These are phyloP conservation scores for Ustilago vetiveriae DNA, from an alignment of 1,284 basidiomycete species.

Conservation along the genomic window DNA sequence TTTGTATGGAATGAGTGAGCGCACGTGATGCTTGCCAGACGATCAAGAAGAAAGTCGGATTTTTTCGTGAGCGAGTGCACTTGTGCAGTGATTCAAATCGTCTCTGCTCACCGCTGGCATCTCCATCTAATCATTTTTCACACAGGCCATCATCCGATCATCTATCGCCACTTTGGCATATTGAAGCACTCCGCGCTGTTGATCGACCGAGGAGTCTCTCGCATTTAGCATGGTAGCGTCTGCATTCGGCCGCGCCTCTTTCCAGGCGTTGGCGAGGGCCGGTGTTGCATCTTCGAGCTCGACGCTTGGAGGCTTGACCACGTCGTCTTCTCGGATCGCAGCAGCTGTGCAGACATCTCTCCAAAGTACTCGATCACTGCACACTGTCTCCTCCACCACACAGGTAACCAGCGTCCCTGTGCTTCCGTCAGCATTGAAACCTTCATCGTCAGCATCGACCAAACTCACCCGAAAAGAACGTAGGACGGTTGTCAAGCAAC, in stretches of 20 bases:
- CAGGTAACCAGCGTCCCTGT: conserved; percentile 10
- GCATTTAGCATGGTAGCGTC: conserved; percentile 29
- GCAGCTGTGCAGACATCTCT: conserved; percentile 18
- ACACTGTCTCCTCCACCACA: conserved; percentile 26
- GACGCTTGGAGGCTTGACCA: too few relatives aligned
- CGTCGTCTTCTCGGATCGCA: conserved; percentile 26
- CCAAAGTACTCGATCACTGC: conserved; percentile 12
- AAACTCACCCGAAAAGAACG: conserved; percentile 52
- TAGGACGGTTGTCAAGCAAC: conserved; percentile 47
- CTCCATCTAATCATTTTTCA: too few relatives aligned
- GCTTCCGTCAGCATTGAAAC: background rate
- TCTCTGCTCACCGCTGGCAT: too few relatives aligned
- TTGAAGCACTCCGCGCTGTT: too few relatives aligned
- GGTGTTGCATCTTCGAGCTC: conserved; percentile 24
- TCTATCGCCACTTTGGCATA: too few relatives aligned
- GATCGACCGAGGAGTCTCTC: too few relatives aligned
- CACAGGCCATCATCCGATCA: too few relatives aligned
- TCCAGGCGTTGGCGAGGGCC: conserved; percentile 29
- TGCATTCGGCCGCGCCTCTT: conserved; percentile 24
- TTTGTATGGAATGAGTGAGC: background rate
- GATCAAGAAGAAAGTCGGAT: conserved; percentile 26
- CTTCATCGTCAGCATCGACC: conserved; percentile 1
- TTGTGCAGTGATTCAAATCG: too few relatives aligned
- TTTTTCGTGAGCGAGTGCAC: conserved; percentile 25
- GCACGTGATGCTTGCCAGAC: conserved; percentile 31